These are phyloP conservation scores for Ogataea dorogensis DNA, from an alignment of 805 yeast genomes.

Conservation along the genomic window DNA sequence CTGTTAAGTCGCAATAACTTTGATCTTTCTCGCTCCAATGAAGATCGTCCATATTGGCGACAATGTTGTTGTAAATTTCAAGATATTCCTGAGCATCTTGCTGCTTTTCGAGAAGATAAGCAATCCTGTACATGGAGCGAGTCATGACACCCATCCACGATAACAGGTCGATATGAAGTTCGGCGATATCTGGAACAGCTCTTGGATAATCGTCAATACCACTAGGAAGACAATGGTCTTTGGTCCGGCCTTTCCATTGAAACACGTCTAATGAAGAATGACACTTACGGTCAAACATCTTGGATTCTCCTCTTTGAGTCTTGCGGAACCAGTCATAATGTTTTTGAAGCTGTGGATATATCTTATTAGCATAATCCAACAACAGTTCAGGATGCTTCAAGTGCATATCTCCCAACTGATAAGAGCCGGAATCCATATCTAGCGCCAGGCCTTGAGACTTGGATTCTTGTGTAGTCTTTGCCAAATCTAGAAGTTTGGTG, in stretches of 20 bases:
- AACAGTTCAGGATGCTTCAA: slow-evolving; percentile 58
- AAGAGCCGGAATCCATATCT: slow-evolving; percentile 24
- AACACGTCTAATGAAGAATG: slow-evolving; percentile 61
- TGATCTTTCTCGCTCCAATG: slow-evolving; percentile 76
- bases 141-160: slow-evolving; percentile 96
- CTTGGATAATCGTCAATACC: slow-evolving; percentile 97
- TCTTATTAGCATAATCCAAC: slow-evolving; percentile 52
- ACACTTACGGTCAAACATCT: slow-evolving; percentile 64
- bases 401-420: slow-evolving; percentile 49
- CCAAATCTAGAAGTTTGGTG: slow-evolving; percentile 51
- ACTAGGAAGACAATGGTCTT: slow-evolving; percentile 81
- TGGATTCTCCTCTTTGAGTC: slow-evolving; percentile 74
- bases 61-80: slow-evolving; percentile 52
- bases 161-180: slow-evolving; percentile 83
- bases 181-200: slow-evolving; percentile 82
- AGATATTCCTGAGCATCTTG: slow-evolving; percentile 59
- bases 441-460: slow-evolving; percentile 21
- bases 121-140: slow-evolving; percentile 71
- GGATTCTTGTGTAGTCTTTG: slow-evolving; percentile 30
- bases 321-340: slow-evolving; percentile 85
- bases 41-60: slow-evolving; percentile 61
- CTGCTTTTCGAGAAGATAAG: slow-evolving; percentile 54
- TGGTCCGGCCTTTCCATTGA: slow-evolving; percentile 92
- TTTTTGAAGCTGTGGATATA: slow-evolving; percentile 72
- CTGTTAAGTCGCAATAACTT: slow-evolving; percentile 80